Evolutionary conservation across 2,329 filamentous ascomycete genomes (phyloP).

Genomic region (Talaromyces sp.): DNA sequence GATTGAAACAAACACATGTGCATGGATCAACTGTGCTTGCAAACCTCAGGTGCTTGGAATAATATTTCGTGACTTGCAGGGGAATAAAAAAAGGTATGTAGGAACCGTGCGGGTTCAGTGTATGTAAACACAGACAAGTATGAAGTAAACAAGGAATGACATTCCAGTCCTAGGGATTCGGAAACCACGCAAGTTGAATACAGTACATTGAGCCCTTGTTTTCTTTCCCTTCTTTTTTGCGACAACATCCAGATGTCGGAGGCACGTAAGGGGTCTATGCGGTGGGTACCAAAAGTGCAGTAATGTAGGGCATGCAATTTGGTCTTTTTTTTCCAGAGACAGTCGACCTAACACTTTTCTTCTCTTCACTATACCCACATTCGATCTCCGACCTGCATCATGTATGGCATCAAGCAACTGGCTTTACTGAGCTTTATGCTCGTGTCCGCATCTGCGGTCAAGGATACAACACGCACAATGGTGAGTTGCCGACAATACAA

Average conservation of each 20-base stretch:
- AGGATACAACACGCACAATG: constrained; percentile 15
- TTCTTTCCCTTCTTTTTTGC: not conserved
- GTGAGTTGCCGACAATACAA: constrained; percentile 5
- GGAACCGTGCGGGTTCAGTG: too few relatives aligned
- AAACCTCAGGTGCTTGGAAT: too few relatives aligned
- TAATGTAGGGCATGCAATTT: too few relatives aligned
- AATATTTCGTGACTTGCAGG: too few relatives aligned
- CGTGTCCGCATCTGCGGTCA: constrained; percentile 19
- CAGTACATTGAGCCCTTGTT: too few relatives aligned
- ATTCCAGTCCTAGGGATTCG: constrained; percentile 13
- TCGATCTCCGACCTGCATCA: constrained; percentile 13
- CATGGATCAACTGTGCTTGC: too few relatives aligned
- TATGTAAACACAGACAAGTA: too few relatives aligned
- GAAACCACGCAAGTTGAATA: not conserved
- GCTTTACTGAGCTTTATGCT: constrained; percentile 26
- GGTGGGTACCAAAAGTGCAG: too few relatives aligned
- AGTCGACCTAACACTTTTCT: not conserved
- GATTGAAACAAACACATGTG: too few relatives aligned
- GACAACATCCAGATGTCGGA: too few relatives aligned
- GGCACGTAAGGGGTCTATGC: constrained; percentile 11
- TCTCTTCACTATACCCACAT: constrained; percentile 1
- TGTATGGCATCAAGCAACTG: constrained; percentile 26
- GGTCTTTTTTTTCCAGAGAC: not conserved
- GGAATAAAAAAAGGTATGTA: too few relatives aligned
- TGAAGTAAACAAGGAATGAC: not conserved